Percentiles rank a stretch among this genome's conserved stretches.
Conservation (phyloP, 768 basidiomycete species). For the Tulasnella sp. region DNA sequence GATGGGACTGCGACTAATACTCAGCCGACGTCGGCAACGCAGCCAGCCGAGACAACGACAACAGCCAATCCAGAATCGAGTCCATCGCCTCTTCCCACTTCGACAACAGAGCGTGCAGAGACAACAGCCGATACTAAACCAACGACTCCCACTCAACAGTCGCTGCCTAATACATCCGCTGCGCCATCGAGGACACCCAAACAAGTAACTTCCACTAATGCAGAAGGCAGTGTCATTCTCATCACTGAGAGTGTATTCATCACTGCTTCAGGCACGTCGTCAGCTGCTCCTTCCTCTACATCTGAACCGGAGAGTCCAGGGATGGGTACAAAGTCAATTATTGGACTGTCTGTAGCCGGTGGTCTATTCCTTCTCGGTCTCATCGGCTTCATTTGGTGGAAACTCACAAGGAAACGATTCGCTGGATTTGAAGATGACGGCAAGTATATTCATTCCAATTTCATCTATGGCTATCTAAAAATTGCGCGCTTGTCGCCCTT, state of each 20-base stretch:
- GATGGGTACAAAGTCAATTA: conserved; percentile 26
- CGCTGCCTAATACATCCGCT: too few species aligned
- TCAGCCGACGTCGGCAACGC: too few species aligned
- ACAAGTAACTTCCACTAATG: conserved; percentile 15
- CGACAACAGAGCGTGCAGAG: too few species aligned
- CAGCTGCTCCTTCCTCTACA: conserved; percentile 14
- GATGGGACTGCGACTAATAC: too few species aligned
- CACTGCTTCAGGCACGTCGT: background rate
- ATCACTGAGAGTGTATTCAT: background rate
- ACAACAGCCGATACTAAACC: too few species aligned
- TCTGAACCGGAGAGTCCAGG: background rate
- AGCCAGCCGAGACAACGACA: too few species aligned
- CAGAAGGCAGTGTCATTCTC: conserved; percentile 9
- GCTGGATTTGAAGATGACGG: conserved; percentile 50
- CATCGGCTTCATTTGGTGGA: conserved; percentile 70
- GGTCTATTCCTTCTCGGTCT: conserved; percentile 62
- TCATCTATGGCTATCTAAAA: background rate
- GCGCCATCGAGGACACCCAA: too few species aligned
- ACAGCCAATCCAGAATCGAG: too few species aligned
- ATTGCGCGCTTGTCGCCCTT: background rate
- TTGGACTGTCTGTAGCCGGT: conserved; percentile 70
- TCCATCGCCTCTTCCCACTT: too few species aligned
- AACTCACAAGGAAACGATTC: conserved; percentile 69
- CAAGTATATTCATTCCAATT: conserved; percentile 30
- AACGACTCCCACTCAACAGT: too few species aligned